Evolutionary conservation across 2,329 filamentous ascomycete genomes (phyloP).

Genomic region (Dothidotthia symphoricarpi): DNA sequence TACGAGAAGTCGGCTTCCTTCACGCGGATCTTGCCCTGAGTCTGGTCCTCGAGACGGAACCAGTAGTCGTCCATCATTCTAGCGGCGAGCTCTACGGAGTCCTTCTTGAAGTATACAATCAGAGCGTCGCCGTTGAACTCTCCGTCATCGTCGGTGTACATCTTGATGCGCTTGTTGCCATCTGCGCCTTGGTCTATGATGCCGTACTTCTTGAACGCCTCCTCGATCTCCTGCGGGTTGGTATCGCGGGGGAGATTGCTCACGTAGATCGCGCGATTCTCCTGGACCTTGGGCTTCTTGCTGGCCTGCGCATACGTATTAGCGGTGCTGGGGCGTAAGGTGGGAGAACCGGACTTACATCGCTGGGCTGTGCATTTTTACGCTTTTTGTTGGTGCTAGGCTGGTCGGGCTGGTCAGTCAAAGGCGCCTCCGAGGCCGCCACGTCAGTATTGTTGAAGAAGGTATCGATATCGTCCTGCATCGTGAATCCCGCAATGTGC

Average conservation of each 20-base stretch:
- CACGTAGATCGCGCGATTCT: conserved; percentile 91
- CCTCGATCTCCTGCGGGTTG: conserved; percentile 74
- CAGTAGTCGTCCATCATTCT: conserved; percentile 77
- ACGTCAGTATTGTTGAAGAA: conserved; percentile 14
- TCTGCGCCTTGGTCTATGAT: conserved; percentile 94
- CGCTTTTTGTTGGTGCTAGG: conserved; percentile 22
- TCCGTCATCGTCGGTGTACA: conserved; percentile 79
- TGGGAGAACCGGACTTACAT: conserved; percentile 16
- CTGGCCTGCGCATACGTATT: conserved; percentile 35
- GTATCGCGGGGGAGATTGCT: conserved; percentile 81
- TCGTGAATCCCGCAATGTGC: conserved; percentile 6
- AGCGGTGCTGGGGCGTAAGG: neutral
- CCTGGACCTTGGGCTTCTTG: conserved; percentile 37
- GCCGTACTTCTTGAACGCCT: conserved; percentile 83
- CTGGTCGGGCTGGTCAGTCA: conserved; percentile 6
- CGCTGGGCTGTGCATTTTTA: conserved; percentile 18
- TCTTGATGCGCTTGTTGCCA: conserved; percentile 83
- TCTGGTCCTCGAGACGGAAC: conserved; percentile 62
- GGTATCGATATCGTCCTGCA: conserved; percentile 15
- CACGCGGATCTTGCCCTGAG: conserved; percentile 65
- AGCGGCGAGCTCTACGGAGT: conserved; percentile 85
- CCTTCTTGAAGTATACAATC: conserved; percentile 90
- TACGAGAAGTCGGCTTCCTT: conserved; percentile 85
- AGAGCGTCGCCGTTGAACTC: conserved; percentile 92
- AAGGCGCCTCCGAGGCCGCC: conserved; percentile 4